Conservation (phyloP, 495 filamentous ascomycete species). For the Corynascus novoguineensis region DNA sequence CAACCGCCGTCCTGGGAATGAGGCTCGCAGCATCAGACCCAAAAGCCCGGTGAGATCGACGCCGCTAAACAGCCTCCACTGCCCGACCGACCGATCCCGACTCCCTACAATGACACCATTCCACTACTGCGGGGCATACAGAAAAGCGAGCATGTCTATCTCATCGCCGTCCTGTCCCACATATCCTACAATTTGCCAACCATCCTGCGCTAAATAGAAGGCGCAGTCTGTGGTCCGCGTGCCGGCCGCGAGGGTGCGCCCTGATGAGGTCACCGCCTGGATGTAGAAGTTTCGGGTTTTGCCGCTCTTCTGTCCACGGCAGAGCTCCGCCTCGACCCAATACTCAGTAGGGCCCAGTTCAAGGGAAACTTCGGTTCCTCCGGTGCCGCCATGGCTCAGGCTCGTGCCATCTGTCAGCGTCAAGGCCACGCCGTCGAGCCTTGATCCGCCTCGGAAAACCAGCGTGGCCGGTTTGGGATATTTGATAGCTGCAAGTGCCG, state of each 20-base stretch:
- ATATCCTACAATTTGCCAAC: slow-evolving; percentile 55
- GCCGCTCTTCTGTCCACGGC: slow-evolving; percentile 44
- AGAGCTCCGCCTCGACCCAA: slow-evolving; percentile 48
- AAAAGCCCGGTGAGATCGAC: neutral
- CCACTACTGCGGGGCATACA: slow-evolving; percentile 40
- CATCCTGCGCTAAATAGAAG: slow-evolving; percentile 44
- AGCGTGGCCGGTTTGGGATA: slow-evolving; percentile 36
- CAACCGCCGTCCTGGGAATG: neutral
- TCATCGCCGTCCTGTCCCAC: slow-evolving; percentile 54
- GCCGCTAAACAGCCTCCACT: slow-evolving; percentile 4
- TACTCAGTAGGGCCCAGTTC: slow-evolving; percentile 43
- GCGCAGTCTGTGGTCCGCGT: slow-evolving; percentile 46
- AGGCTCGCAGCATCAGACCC: neutral
- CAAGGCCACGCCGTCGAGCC: slow-evolving; percentile 49
- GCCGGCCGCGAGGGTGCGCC: slow-evolving; percentile 44
- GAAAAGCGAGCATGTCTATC: slow-evolving; percentile 54
- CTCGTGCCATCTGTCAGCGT: slow-evolving; percentile 42
- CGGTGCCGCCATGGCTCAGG: slow-evolving; percentile 51
- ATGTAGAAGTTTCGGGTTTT: slow-evolving; percentile 55
- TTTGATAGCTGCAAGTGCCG: slow-evolving; percentile 25
- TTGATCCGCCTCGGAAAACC: slow-evolving; percentile 43
- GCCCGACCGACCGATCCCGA: neutral
- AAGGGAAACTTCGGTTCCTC: slow-evolving; percentile 42
- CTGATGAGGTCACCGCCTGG: slow-evolving; percentile 47
- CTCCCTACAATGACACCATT: neutral